phyloP scores from a whole-genome alignment of 495 filamentous ascomycete genomes.

The Aspergillus olivimuriae region DNA sequence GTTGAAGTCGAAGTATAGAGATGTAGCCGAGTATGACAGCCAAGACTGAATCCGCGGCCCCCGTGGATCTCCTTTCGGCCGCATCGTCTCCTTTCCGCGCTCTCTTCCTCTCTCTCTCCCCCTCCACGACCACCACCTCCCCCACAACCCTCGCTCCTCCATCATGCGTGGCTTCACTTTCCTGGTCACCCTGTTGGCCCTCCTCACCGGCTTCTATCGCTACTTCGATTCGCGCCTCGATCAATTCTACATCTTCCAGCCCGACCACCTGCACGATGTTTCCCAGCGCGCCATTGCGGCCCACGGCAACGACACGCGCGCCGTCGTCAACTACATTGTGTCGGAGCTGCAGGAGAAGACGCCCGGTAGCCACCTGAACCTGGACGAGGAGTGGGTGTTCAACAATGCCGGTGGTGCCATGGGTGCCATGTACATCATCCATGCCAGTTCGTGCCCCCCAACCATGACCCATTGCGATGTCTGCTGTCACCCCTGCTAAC shows the following conservation, averaged over 20 bases:
- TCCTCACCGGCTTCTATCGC: constrained; percentile 54
- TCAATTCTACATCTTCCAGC: constrained; percentile 71
- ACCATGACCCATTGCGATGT: constrained; percentile 2
- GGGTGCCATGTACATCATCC: constrained; percentile 86
- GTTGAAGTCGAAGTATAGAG: too few species aligned
- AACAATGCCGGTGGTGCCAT: constrained; percentile 78
- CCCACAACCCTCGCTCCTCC: constrained; percentile 2
- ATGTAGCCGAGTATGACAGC: too few species aligned
- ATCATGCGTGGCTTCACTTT: constrained; percentile 41
- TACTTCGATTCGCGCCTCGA: constrained; percentile 63
- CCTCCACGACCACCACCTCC: too few species aligned
- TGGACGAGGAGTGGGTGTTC: constrained; percentile 44
- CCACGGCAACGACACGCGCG: constrained; percentile 65
- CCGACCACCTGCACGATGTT: constrained; percentile 60
- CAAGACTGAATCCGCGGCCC: too few species aligned
- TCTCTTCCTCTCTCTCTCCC: too few species aligned
- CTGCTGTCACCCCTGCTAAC: too few species aligned
- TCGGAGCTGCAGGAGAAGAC: constrained; percentile 34
- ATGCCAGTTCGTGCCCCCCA: constrained; percentile 53
- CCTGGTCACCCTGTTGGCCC: constrained; percentile 53
- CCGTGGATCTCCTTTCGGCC: too few species aligned
- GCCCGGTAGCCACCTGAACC: constrained; percentile 33
- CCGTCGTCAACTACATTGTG: constrained; percentile 60
- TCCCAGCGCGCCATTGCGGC: constrained; percentile 55
- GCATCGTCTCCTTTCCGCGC: too few species aligned